phyloP scores from a whole-genome alignment of 2,329 filamentous ascomycete species.

The Aspergillus viridinutans region DNA sequence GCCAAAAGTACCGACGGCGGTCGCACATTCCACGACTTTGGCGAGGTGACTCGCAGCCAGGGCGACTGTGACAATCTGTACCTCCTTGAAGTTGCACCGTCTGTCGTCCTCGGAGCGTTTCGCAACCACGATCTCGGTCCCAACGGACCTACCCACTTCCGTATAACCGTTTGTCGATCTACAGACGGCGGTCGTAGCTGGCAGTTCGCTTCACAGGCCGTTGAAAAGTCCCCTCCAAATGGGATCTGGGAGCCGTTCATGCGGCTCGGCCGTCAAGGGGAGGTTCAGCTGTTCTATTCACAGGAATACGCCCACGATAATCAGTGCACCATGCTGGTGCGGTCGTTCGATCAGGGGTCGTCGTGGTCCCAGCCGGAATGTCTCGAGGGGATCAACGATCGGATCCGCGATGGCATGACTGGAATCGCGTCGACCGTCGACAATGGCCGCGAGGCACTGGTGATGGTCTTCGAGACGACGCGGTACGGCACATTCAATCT shows the following conservation, averaged over 20 bases:
- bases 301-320: constrained; percentile 45
- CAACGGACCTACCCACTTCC: constrained; percentile 39
- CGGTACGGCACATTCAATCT: constrained; percentile 39
- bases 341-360: constrained; percentile 41
- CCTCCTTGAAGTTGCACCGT: constrained; percentile 38
- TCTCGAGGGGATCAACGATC: constrained; percentile 39
- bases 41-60: constrained; percentile 42
- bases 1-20: constrained; percentile 44
- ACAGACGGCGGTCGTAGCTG: constrained; percentile 42
- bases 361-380: constrained; percentile 44
- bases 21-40: constrained; percentile 37
- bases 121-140: constrained; percentile 45
- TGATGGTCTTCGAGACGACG: constrained; percentile 48
- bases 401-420: constrained; percentile 39
- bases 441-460: constrained; percentile 31
- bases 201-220: constrained; percentile 44
- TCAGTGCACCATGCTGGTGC: constrained; percentile 49
- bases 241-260: constrained; percentile 52
- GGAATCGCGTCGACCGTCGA: constrained; percentile 37
- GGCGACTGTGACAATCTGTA: constrained; percentile 49
- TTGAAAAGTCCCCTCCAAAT: constrained; percentile 34
- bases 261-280: constrained; percentile 34
- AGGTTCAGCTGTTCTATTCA: constrained; percentile 46
- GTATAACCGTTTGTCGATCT: constrained; percentile 49
- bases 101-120: constrained; percentile 44